Evolutionary conservation across 441 rosid species (phyloP).

Genomic region (Biscutella laevigata): DNA sequence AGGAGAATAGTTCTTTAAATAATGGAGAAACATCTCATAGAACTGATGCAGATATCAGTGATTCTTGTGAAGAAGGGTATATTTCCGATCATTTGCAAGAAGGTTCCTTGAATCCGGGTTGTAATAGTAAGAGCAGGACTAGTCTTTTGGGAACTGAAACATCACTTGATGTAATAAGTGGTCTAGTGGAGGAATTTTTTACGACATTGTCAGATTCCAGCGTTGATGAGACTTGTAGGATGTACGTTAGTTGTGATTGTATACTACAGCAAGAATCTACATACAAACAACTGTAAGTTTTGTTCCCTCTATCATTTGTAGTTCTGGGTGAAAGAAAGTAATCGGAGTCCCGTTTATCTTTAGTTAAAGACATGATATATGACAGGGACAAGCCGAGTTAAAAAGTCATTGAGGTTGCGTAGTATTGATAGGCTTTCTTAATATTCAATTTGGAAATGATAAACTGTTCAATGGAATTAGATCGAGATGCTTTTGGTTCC

Average conservation of each 20-base stretch:
- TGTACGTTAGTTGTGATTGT: slow-evolving; percentile 54
- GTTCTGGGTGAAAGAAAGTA: slow-evolving; percentile 12
- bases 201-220: slow-evolving; percentile 50
- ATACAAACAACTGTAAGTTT: slow-evolving; percentile 46
- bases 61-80: slow-evolving; percentile 15
- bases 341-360: slow-evolving; percentile 2
- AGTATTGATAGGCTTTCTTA: slow-evolving; percentile 1
- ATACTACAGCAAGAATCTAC: slow-evolving; percentile 59
- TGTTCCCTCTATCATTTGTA: slow-evolving; percentile 4
- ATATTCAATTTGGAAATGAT: slow-evolving; percentile 1
- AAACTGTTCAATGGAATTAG: not conserved
- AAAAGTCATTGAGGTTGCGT: not conserved
- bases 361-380: slow-evolving; percentile 1
- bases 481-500: not conserved
- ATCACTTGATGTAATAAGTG: slow-evolving; percentile 31
- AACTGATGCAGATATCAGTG: slow-evolving; percentile 22
- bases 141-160: slow-evolving; percentile 27
- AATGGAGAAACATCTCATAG: slow-evolving; percentile 28
- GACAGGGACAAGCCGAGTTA: not conserved
- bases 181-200: slow-evolving; percentile 56
- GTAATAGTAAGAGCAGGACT: slow-evolving; percentile 11
- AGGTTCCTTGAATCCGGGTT: slow-evolving; percentile 11
- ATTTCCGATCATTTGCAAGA: slow-evolving; percentile 20
- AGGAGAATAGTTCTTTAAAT: slow-evolving; percentile 31
- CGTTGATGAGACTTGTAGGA: slow-evolving; percentile 52